These are phyloP conservation scores for Trichophyton rubrum DNA, from an alignment of 2,329 filamentous ascomycete species.

Conservation along the genomic window DNA sequence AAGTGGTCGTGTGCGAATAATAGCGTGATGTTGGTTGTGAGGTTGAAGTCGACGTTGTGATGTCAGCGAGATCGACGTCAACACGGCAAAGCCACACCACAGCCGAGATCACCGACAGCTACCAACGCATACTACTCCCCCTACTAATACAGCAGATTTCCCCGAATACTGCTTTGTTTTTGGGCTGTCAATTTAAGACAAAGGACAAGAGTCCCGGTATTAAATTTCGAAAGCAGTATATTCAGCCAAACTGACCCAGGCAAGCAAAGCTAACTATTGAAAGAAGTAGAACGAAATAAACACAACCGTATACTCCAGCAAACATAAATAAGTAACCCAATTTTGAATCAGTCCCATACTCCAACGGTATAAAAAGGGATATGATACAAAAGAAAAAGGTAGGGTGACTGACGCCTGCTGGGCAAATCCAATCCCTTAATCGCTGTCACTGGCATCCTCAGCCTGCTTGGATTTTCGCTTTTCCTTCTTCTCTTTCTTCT, in stretches of 20 bases:
- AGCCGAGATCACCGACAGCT: no score
- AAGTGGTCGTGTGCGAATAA: not conserved
- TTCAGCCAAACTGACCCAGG: not conserved
- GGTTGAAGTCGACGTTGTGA: not conserved
- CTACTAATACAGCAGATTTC: no score
- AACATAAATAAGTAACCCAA: not conserved
- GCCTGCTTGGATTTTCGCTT: slow-evolving; percentile 49
- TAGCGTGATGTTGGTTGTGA: not conserved
- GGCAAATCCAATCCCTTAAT: slow-evolving; percentile 29
- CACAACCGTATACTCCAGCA: not conserved
- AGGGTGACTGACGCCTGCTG: slow-evolving; percentile 8
- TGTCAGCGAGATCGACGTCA: not conserved
- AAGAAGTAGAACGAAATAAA: not conserved
- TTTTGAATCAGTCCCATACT: slow-evolving; percentile 5
- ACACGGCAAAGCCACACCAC: no score
- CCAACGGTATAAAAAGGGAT: slow-evolving; percentile 15
- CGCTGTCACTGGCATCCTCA: slow-evolving; percentile 41
- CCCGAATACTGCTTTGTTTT: no score
- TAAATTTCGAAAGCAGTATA: not conserved
- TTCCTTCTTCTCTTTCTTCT: slow-evolving; percentile 46
- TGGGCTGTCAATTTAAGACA: no score
- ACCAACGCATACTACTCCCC: no score
- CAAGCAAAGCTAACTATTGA: not conserved
- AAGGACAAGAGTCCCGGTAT: not conserved
- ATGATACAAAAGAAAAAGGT: slow-evolving; percentile 30